Conservation (phyloP, 208 protist genomes). For the Trypanosoma melophagium region DNA sequence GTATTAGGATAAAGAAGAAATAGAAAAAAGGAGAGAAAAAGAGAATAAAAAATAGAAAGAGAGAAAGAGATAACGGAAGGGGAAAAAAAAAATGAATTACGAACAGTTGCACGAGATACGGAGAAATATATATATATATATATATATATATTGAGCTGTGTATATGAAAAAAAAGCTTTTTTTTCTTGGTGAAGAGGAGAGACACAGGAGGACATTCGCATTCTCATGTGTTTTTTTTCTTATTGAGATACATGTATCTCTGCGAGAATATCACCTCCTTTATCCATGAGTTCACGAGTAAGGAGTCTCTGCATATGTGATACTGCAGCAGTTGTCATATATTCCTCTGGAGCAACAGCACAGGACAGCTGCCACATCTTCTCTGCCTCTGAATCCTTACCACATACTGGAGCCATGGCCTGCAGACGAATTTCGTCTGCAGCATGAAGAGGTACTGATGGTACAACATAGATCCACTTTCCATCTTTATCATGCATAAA, state of each 20-base stretch:
- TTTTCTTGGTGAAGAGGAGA: too few relatives aligned
- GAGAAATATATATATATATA: background rate
- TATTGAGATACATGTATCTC: slow-evolving; percentile 3
- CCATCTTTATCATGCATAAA: slow-evolving; percentile 46
- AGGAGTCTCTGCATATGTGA: slow-evolving; percentile 42
- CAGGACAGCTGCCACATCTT: slow-evolving; percentile 90
- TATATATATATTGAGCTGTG: slow-evolving; percentile 13
- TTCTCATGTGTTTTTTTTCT: too few relatives aligned
- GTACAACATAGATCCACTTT: slow-evolving; percentile 81
- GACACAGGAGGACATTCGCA: too few relatives aligned
- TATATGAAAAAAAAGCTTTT: slow-evolving; percentile 9
- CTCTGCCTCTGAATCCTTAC: slow-evolving; percentile 68
- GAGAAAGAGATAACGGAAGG: too few relatives aligned
- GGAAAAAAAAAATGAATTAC: too few relatives aligned
- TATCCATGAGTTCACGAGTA: slow-evolving; percentile 46
- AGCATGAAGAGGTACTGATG: slow-evolving; percentile 43
- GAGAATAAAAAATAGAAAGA: too few relatives aligned
- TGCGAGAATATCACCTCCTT: slow-evolving; percentile 28
- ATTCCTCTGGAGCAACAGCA: slow-evolving; percentile 58
- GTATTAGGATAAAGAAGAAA: too few relatives aligned
- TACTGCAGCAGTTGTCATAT: slow-evolving; percentile 56
- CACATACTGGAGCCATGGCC: slow-evolving; percentile 88
- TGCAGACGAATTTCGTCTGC: slow-evolving; percentile 80
- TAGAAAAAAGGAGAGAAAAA: too few relatives aligned
- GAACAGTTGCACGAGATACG: too few relatives aligned